Evolutionary conservation across 2,329 filamentous ascomycete genomes (phyloP), one percentile per base, ranked within the genome.

Genomic region (Rosellinia necatrix): DNA sequence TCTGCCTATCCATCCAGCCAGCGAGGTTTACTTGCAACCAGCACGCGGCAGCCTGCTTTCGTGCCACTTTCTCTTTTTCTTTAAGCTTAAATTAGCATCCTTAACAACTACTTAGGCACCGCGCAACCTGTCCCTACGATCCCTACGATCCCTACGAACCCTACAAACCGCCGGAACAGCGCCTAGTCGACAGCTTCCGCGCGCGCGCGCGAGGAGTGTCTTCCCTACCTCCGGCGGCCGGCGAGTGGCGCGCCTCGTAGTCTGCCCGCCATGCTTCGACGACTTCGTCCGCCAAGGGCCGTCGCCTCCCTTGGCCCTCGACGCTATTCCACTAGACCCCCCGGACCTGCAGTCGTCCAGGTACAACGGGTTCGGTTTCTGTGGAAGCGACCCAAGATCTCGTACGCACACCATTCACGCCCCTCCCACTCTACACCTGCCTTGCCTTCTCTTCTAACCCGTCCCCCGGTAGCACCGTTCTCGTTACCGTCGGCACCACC

Each of bases 401-500:
- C 35, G 66, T 68, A 66, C 40, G 62, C 24, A 40, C 19, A 37
- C 17, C 13, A 42, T 9, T 27, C n/a, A 17, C 7, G 4, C 22
- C 4, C 27, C 15, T 30, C 25, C 41, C 38, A 21, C 10, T 34
- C 12, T 24, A 22, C 9, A 13, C 10, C 29, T 13, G 37, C 13
- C 42, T 29, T 41, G 27, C n/a, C 9, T 10, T 30, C 15, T 38
- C 13, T 43, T 2, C 49, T 60, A 7, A 56, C 43, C n/a, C 24
- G 3, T 30, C 6, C 1, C 3, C 8, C 7, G 9, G 15, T 40
- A 69, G 67, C 17, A 62, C 57, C 25, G 32, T 73, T 15, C 46
- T 73, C n/a, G 56, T 71, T 9, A 65, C 61, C 5, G 53, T 70
- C 34, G 71, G 75, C 38, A 58, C 72, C 2, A 76, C 61, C 30